Evolutionary conservation across 2,329 filamentous ascomycete genomes (phyloP).

Genomic region (Fusarium secorum): DNA sequence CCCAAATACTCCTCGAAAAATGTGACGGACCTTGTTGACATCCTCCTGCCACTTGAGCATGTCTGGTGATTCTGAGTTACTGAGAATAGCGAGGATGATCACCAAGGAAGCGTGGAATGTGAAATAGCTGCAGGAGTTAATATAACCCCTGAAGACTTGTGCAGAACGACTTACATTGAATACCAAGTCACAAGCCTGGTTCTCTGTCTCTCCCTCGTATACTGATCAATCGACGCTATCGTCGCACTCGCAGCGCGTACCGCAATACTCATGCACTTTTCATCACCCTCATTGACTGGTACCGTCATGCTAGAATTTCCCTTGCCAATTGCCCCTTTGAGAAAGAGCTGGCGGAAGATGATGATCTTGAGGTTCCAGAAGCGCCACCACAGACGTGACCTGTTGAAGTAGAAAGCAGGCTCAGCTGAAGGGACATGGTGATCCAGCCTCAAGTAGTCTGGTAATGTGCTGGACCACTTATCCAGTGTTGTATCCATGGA

Average conservation of each 20-base stretch:
- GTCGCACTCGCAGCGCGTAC: background rate
- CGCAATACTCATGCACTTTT: background rate
- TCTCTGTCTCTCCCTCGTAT: background rate
- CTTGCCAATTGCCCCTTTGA: background rate
- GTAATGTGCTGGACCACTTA: background rate
- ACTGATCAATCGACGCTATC: background rate
- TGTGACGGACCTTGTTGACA: background rate
- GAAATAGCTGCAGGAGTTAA: background rate
- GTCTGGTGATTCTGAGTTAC: background rate
- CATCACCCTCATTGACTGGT: background rate
- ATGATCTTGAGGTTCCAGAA: background rate
- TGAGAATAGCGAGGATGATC: background rate
- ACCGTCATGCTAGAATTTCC: rapidly evolving
- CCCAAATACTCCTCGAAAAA: background rate
- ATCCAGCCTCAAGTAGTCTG: background rate
- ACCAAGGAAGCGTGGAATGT: background rate
- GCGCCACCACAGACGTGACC: background rate
- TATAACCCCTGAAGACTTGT: background rate
- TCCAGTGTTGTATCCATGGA: background rate
- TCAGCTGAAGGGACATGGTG: background rate
- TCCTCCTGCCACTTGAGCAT: background rate
- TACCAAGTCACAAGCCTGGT: background rate
- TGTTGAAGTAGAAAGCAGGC: background rate
- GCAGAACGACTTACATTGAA: background rate
- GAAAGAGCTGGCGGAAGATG: background rate